Percentiles rank a stretch among this genome's conserved stretches.
Evolutionary conservation across 2,329 filamentous ascomycete genomes (phyloP).

Genomic region (Phialocephala sp.): DNA sequence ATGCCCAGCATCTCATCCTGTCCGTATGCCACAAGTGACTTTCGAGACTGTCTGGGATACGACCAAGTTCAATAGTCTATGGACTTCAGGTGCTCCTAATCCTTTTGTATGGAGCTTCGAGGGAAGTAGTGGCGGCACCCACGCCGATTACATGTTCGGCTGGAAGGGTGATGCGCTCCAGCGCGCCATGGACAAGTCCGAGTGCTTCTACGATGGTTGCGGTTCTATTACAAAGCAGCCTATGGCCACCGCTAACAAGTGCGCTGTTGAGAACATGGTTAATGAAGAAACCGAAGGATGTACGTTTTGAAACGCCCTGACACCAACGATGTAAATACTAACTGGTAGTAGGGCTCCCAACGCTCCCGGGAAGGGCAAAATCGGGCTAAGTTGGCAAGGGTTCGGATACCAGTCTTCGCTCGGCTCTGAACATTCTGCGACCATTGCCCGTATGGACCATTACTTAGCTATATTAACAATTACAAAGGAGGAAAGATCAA

Average conservation of each 20-base stretch:
- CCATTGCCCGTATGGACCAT: neutral
- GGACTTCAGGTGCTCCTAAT: constrained; percentile 51
- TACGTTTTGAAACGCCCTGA: constrained; percentile 40
- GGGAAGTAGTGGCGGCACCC: constrained; percentile 52
- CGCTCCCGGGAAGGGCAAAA: constrained; percentile 24
- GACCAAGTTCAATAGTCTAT: constrained; percentile 48
- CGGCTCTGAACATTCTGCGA: neutral
- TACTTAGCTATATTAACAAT: neutral
- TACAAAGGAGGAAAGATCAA: neutral
- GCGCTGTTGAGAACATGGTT: constrained; percentile 53
- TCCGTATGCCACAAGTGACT: constrained; percentile 55
- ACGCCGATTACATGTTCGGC: constrained; percentile 59
- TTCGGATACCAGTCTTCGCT: neutral
- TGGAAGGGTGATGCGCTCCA: constrained; percentile 57
- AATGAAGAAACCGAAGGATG: constrained; percentile 56
- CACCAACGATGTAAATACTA: constrained; percentile 16
- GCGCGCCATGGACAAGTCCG: constrained; percentile 52
- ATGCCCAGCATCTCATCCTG: constrained; percentile 45
- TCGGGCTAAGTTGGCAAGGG: constrained; percentile 1
- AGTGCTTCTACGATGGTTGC: constrained; percentile 54
- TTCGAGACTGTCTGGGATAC: constrained; percentile 56
- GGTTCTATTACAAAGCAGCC: constrained; percentile 51
- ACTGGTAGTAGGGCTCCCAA: constrained; percentile 25
- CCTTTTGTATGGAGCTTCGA: constrained; percentile 51
- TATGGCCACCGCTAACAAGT: constrained; percentile 53